A percentile compares a stretch with the other conserved stretches of the same genome.
Evolutionary conservation across 352 stramenopile species (phyloP).

Genomic region (Pythium oligandrum): DNA sequence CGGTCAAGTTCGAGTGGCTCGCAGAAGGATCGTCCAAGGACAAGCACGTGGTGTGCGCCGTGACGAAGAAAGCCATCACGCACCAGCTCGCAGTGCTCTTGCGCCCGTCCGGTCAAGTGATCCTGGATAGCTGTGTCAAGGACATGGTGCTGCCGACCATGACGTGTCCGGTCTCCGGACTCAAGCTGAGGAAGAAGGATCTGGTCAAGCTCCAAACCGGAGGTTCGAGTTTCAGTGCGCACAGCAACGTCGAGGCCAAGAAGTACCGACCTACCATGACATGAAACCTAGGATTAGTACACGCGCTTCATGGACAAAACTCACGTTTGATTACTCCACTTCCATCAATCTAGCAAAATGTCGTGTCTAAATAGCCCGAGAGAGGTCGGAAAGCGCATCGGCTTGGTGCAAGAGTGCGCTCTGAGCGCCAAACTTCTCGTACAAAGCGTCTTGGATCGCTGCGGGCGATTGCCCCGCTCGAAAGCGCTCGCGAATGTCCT

Average conservation of each 20-base stretch:
- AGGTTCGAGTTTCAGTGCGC: constrained; percentile 75
- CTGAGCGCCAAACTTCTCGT: constrained; percentile 36
- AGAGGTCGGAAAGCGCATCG: constrained; percentile 41
- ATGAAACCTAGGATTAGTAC: background rate
- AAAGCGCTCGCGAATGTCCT: constrained; percentile 43
- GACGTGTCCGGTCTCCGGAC: constrained; percentile 76
- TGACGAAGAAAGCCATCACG: constrained; percentile 82
- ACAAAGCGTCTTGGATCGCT: constrained; percentile 30
- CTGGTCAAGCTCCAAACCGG: constrained; percentile 73
- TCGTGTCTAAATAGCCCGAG: constrained; percentile 41
- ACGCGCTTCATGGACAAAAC: too few species aligned
- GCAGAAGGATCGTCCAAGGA: constrained; percentile 21
- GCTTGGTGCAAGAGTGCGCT: constrained; percentile 24
- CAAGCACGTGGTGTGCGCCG: constrained; percentile 53
- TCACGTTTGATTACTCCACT: too few species aligned
- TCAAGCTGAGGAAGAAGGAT: constrained; percentile 86
- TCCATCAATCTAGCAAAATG: too few species aligned
- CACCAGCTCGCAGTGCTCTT: constrained; percentile 76
- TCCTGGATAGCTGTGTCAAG: constrained; percentile 77
- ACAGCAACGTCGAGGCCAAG: constrained; percentile 85
- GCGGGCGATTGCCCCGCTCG: constrained; percentile 19
- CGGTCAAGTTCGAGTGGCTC: constrained; percentile 78
- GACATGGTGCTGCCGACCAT: constrained; percentile 83
- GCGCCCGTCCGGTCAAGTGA: constrained; percentile 67
- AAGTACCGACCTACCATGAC: constrained; percentile 85